Conservation (phyloP, 371 early-diverging fungal genomes). For the Choanephora cucurbitarum region DNA sequence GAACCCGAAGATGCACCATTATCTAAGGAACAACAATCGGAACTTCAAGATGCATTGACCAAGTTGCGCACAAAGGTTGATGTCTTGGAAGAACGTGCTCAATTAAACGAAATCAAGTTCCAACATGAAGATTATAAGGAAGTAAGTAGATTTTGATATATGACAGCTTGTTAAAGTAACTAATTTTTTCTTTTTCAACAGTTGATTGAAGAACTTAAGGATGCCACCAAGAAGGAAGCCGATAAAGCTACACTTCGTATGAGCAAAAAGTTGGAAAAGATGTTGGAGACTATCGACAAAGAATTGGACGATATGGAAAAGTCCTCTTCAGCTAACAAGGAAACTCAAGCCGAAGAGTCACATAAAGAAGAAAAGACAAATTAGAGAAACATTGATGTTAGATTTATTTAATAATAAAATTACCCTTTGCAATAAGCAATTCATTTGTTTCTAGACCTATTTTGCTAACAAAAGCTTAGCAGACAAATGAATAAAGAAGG, state of each 20-base stretch:
- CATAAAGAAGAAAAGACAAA: not conserved
- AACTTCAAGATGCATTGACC: conserved; percentile 64
- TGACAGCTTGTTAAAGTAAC: too few species aligned
- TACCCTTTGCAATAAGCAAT: too few species aligned
- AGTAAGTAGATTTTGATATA: conserved; percentile 28
- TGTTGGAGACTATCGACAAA: conserved; percentile 67
- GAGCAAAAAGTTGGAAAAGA: conserved; percentile 61
- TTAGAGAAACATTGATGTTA: not conserved
- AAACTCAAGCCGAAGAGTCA: too few species aligned
- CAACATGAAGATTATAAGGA: conserved; percentile 71
- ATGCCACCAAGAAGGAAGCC: conserved; percentile 57
- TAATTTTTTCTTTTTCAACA: not conserved
- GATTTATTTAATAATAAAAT: not conserved
- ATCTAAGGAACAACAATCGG: conserved; percentile 64
- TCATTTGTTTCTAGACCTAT: too few species aligned
- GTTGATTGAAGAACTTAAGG: conserved; percentile 62
- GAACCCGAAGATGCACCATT: conserved; percentile 27
- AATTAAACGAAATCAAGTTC: conserved; percentile 64
- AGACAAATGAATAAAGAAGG: too few species aligned
- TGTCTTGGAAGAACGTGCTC: conserved; percentile 67
- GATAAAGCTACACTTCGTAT: conserved; percentile 58
- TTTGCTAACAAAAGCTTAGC: too few species aligned
- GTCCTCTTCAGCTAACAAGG: too few species aligned
- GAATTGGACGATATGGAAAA: conserved; percentile 63
- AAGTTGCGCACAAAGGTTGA: conserved; percentile 65